Base-by-base conservation (phyloP, 1,284 basidiomycete genomes). In the Mycosarcoma mackinlayi region DNA sequence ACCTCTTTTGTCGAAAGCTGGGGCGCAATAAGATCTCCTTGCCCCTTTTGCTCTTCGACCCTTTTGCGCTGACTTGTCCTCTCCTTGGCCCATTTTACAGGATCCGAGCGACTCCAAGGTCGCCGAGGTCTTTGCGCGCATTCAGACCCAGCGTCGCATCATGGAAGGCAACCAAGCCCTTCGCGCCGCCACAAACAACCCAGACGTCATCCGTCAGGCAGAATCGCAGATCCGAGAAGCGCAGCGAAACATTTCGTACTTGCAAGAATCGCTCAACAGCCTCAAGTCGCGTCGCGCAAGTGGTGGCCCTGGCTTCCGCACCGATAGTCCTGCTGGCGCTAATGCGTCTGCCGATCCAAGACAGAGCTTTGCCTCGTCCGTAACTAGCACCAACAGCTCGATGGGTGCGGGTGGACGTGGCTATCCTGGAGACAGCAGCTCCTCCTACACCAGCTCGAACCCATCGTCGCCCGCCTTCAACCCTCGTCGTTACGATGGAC, bases 131-230 rank as follows among this genome's bases (percentile, higher is more conserved):
- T 89, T 91, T 85, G 90, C 88, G 84, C 91, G 92, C 84, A 94
- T 95, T 84, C 88, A 91, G 85, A 93, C 90, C 47, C 92, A 95
- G 85, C 91, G 90, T 84, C 93, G 93, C 87, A 90, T 94, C 83
- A 88, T 95, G 75, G 91, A 94, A 84, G 93, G 90, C 19, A 90
- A 90, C 47, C 88, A 91, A 81, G 87, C 88, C 69, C 86, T 95
- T 63, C 88, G 90, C 47, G 88, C 89, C 81, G 93, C 92, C 4
- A 94, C 93, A 33, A 88, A 85, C 47, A 95, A 95, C 81, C 91
- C 88, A 71, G 92, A 94, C 84, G 93, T 94, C 53, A 86, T 93
- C 54, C 87, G 90, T 8, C 73, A 78, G 44, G 77, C 78, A 10
- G 92, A 95, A 76, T 88, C 89, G 60, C 91, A 93, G 86, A 92